Base-by-base conservation (phyloP, 2,329 filamentous ascomycete genomes). In the Colletotrichum sp. region DNA sequence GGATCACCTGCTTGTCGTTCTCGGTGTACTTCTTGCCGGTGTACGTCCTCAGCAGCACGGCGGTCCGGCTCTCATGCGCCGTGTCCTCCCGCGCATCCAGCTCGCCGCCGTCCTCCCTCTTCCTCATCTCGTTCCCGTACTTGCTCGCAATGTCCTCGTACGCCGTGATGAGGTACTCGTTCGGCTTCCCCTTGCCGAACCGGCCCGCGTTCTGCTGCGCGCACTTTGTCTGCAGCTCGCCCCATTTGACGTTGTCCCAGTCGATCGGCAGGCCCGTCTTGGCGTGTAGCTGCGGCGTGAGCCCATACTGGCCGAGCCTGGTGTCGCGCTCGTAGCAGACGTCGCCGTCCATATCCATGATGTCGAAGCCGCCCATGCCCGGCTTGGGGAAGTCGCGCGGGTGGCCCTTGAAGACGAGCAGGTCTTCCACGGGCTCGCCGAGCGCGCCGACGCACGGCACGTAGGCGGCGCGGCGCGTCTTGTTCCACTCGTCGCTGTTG, bases 1-100 rank as follows among this genome's bases (percentile, higher is more conserved):
- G 93, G 55, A 98, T 91, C 70, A 93, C 93, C 82, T 96, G 92
- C 80, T 94, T 91, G 81, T 96, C 94, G 80, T 96, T 94, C 55
- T 94, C 90, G 30, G 92, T 94, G 82, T 96, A 98, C 30, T 91
- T 83, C 82, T 94, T 95, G 71, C 92, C 93, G 34, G 91, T 92
- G 87, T 94, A 96, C 0, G 94, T 93, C 39, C 95, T 92, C 52
- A 98, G 89, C 7, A 98, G 84, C 12, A 98, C 84, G 2, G 94
- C 95, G 0, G 94, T 96, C 39, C 95, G 90, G 70, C 64, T 10
- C 25, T 68, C 52, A 39, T 72, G 27, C 25, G 39, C 34, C 64
- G 66, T 16, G 48, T 39, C 28, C 68, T 75, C 61, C 18, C 34
- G 25, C 18, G 58, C 61, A 28, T 76, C 61, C 7, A 58, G 68